These are phyloP conservation scores for Yamadazyma akitaensis DNA, from an alignment of 805 yeast genomes.

Conservation along the genomic window DNA sequence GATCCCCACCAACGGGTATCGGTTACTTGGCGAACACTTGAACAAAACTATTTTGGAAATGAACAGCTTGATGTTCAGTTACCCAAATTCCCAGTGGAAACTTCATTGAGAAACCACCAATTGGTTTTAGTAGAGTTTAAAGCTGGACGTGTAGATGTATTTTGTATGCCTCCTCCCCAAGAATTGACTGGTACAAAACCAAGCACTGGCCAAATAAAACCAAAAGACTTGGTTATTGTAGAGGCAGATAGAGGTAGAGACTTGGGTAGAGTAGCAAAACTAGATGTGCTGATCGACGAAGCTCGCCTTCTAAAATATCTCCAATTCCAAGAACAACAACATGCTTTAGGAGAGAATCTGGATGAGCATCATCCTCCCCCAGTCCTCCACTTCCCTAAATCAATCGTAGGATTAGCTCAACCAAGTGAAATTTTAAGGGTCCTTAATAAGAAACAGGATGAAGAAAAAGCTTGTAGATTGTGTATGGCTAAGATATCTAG, in stretches of 20 bases:
- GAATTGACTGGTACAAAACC: constrained; percentile 10
- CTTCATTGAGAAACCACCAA: constrained; percentile 31
- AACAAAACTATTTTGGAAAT: constrained; percentile 28
- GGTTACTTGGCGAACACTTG: constrained; percentile 28
- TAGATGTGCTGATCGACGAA: constrained; percentile 59
- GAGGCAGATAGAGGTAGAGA: constrained; percentile 84
- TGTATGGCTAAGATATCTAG: constrained; percentile 58
- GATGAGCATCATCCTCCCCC: constrained; percentile 33
- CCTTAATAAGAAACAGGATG: constrained; percentile 59
- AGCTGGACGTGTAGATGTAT: constrained; percentile 76
- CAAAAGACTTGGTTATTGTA: constrained; percentile 72
- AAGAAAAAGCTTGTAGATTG: constrained; percentile 61
- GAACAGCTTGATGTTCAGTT: constrained; percentile 31
- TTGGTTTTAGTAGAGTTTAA: constrained; percentile 72
- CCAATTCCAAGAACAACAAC: constrained; percentile 71
- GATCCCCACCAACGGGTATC: constrained; percentile 40
- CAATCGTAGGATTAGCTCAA: constrained; percentile 60
- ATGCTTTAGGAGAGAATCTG: constrained; percentile 44
- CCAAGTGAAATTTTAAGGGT: constrained; percentile 59
- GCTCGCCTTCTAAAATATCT: constrained; percentile 63
- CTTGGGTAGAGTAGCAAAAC: constrained; percentile 61
- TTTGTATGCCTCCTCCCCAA: constrained; percentile 45
- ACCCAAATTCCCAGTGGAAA: constrained; percentile 36
- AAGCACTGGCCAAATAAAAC: constrained; percentile 29
- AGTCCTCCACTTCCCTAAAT: constrained; percentile 61